Evolutionary conservation across 306 rosid species (phyloP).

Genomic region (Betula pendula): DNA sequence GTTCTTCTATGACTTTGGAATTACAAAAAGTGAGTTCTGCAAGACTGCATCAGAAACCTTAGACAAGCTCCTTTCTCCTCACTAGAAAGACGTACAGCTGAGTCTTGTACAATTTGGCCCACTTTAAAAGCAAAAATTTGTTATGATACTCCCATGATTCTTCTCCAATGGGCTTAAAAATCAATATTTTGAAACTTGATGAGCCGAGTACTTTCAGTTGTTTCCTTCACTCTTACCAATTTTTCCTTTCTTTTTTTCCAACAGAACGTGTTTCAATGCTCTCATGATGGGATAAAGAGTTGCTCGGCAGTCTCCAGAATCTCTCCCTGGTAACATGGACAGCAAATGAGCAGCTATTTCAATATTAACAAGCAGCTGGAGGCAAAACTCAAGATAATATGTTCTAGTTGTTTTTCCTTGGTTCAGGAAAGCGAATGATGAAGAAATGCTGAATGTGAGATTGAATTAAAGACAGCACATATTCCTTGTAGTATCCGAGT

Average conservation of each 20-base stretch:
- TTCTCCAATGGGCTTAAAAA: too few relatives aligned
- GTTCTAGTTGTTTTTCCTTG: too few relatives aligned
- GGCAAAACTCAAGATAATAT: background rate
- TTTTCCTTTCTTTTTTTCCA: background rate
- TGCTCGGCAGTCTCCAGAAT: conserved; percentile 51
- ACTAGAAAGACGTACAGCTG: background rate
- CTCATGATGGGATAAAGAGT: conserved; percentile 38
- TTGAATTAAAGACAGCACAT: too few relatives aligned
- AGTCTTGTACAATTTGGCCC: too few relatives aligned
- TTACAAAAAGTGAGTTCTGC: too few relatives aligned
- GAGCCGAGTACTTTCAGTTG: background rate
- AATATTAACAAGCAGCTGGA: conserved; percentile 30
- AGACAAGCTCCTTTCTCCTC: background rate
- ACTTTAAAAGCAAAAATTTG: too few relatives aligned
- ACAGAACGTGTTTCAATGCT: conserved; percentile 40
- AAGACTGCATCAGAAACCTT: background rate
- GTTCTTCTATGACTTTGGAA: background rate
- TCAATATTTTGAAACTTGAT: too few relatives aligned
- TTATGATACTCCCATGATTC: too few relatives aligned
- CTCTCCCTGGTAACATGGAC: conserved; percentile 88
- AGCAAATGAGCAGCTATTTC: conserved; percentile 58
- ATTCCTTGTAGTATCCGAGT: too few relatives aligned
- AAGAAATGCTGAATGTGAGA: too few relatives aligned
- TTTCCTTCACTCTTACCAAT: background rate
- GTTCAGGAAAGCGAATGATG: too few relatives aligned